These are phyloP conservation scores for Hanseniaspora valbyensis DNA, from an alignment of 805 yeast species.

Conservation along the genomic window DNA sequence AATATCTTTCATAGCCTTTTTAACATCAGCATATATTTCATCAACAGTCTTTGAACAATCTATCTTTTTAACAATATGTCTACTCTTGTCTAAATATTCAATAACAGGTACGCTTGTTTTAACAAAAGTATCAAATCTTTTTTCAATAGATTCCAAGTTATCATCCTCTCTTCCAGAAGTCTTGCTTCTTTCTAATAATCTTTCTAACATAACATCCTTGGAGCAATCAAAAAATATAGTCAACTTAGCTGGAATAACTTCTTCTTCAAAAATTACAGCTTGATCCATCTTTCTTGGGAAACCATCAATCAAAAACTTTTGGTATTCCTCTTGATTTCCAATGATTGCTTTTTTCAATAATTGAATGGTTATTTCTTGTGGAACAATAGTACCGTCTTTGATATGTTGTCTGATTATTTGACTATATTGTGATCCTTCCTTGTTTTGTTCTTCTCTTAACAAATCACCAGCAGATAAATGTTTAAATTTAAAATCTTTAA, in stretches of 20 bases:
- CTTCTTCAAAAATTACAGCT: slow-evolving; percentile 81
- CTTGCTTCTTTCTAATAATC: slow-evolving; percentile 83
- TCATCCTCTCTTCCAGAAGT: slow-evolving; percentile 93
- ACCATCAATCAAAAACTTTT: slow-evolving; percentile 77
- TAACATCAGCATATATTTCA: slow-evolving; percentile 58
- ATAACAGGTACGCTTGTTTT: slow-evolving; percentile 93
- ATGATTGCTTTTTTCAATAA: slow-evolving; percentile 69
- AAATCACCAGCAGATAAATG: slow-evolving; percentile 96
- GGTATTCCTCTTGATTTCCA: slow-evolving; percentile 41
- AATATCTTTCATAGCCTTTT: slow-evolving; percentile 47
- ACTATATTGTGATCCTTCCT: slow-evolving; percentile 75
- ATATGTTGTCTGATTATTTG: slow-evolving; percentile 73
- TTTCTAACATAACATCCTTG: slow-evolving; percentile 67
- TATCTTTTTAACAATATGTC: slow-evolving; percentile 58
- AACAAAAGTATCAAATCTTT: slow-evolving; percentile 74
- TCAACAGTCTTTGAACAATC: slow-evolving; percentile 74
- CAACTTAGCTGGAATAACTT: slow-evolving; percentile 58
- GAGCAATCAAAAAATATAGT: slow-evolving; percentile 74
- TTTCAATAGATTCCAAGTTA: slow-evolving; percentile 77
- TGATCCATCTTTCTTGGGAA: slow-evolving; percentile 99
- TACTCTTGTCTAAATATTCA: slow-evolving; percentile 61
- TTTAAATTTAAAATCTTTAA: slow-evolving; percentile 65
- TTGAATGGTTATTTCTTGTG: slow-evolving; percentile 81
- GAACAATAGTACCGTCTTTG: slow-evolving; percentile 82
- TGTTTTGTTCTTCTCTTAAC: slow-evolving; percentile 78